Conservation (phyloP, 2,329 filamentous ascomycete species). For the Cyclaneusma minus region DNA sequence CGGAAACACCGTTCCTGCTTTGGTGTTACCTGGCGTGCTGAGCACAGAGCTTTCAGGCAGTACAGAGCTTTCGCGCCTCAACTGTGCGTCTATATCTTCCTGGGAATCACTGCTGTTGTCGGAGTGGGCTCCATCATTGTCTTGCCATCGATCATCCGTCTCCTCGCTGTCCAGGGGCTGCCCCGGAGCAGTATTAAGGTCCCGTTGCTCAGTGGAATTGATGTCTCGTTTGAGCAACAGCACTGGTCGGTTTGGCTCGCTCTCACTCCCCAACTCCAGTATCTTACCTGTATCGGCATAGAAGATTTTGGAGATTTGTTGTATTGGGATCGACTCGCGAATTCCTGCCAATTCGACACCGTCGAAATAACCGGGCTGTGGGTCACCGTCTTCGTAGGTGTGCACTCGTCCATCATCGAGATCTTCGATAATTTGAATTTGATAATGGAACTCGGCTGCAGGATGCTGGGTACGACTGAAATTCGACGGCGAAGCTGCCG, state of each 20-base stretch:
- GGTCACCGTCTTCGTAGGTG: slow-evolving; percentile 43
- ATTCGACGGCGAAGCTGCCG: no score
- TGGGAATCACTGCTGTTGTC: slow-evolving; percentile 17
- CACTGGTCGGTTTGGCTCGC: slow-evolving; percentile 51
- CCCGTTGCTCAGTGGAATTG: slow-evolving; percentile 48
- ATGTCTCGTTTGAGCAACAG: slow-evolving; percentile 52
- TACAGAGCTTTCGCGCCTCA: slow-evolving; percentile 15
- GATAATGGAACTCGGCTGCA: slow-evolving; percentile 49
- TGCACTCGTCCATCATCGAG: slow-evolving; percentile 56
- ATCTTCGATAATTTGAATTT: slow-evolving; percentile 54
- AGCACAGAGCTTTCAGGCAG: slow-evolving; percentile 2
- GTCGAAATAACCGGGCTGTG: slow-evolving; percentile 37
- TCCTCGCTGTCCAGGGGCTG: slow-evolving; percentile 33
- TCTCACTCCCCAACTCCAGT: slow-evolving; percentile 51
- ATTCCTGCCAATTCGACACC: slow-evolving; percentile 47
- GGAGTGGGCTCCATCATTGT: slow-evolving; percentile 11
- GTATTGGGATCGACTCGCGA: slow-evolving; percentile 50
- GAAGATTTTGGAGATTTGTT: slow-evolving; percentile 63
- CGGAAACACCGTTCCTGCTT: slow-evolving; percentile 2
- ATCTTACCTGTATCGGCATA: slow-evolving; percentile 65
- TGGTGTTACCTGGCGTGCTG: slow-evolving; percentile 4
- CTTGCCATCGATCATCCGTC: slow-evolving; percentile 13
- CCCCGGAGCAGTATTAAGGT: slow-evolving; percentile 29
- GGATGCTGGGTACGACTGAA: neutral
- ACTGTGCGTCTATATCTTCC: slow-evolving; percentile 16